Evolutionary conservation across 1,139 yeast genomes (phyloP), one percentile per base, ranked within the genome.

Genomic region (Geotrichum aggregatum): DNA sequence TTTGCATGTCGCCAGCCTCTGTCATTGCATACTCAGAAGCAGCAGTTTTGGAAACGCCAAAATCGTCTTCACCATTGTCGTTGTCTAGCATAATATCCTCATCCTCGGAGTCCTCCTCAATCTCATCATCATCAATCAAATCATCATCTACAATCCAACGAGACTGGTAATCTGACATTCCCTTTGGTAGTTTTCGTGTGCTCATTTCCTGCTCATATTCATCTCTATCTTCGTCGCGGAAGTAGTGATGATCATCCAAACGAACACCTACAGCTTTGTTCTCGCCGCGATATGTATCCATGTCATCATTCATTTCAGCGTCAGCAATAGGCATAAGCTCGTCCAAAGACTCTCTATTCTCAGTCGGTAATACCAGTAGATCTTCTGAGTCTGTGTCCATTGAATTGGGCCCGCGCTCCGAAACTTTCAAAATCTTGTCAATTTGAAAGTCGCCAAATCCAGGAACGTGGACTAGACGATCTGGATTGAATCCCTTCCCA

Each of bases 151-250:
- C 72, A 61, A 86, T 78, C 98, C 98, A 92, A 65, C 87, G 81
- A 6, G 96, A 87, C 71, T 92, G 98, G 67, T 91, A 91, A 54
- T 86, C 95, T 0, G 97, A 89, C 46, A 95, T 84, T 21, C 98
- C 98, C 63, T 79, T 79, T 18, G 98, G 98, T 30, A 87, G 73
- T 72, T 64, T 71, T 69, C 53, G 65, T 56, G 35, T 61, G 52
- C 40, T 65, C 52, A n/a, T 60, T 58, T 36, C 58, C 58, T 60
- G 66, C 21, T 65, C 68, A 1, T 59, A 56, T 63, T 48, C 73
- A 11, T 70, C 74, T 59, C 72, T 79, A 52, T 74, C 75, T 30
- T 63, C 63, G 10, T 71, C 71, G 26, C 70, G 69, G 59, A 85
- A 77, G 63, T 82, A 84, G 38, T 76, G 78, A 61, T 77, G 83